Base-by-base conservation (phyloP, 2,329 filamentous ascomycete species). In the Penicillium rolfsii region DNA sequence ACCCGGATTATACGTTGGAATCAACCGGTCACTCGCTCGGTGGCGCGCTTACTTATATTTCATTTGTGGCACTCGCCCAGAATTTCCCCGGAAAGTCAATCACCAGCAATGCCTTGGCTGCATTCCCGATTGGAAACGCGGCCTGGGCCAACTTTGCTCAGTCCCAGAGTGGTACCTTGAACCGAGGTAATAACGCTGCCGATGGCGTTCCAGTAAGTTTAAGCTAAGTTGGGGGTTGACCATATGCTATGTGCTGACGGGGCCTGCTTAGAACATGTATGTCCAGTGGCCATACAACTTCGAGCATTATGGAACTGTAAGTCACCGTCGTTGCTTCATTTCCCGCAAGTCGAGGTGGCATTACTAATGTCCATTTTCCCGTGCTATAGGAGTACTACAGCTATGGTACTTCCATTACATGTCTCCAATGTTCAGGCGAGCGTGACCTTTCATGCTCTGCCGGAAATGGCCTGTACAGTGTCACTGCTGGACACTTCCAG, bases 1-100 rank as follows among this genome's bases (percentile, higher is more conserved):
- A 73, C 36, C 72, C 72, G 1, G 67, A 65, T 16, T 74, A 73
- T 52, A 68, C 67, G 5, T 52, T 74, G 7, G 71, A 74, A 45
- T 69, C 70, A 5, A 69, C 70, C 16, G 71, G 72, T 11, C 72
- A 75, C 57, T 74, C 72, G 1, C 67, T 74, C 0, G 72, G 72
- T 41, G 72, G 73, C 6, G 38, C 73, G 1, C 67, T 74, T 9
- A 74, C 73, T 0, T 74, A 73, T 49, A 60, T 74, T 36, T 73
- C 71, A 12, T 74, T 74, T 49, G 67, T 74, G 30, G 71, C 71
- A 19, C 61, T 74, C 22, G 60, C 71, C 1, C 67, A 73, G 36
- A 72, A 74, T 49, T 74, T 74, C 59, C 72, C 73, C 1, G 64
- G 52, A 7, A 73, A 69, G 36, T 14, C 58, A n/a, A 58, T 74